phyloP scores from a whole-genome alignment of 2,329 filamentous ascomycete genomes.

The Aspergillus glaucus region DNA sequence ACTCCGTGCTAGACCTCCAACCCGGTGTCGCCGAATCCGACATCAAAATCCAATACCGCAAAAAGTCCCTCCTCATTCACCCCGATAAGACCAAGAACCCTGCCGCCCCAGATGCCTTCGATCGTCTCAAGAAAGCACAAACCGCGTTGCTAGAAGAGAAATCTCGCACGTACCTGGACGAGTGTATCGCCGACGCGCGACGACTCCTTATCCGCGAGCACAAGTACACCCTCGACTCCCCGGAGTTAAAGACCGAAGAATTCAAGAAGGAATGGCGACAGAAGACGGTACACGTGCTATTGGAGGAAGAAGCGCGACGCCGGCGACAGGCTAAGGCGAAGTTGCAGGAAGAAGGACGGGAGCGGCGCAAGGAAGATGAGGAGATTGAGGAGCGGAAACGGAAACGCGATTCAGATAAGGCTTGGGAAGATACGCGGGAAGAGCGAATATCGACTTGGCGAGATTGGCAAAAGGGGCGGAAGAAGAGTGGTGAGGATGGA shows the following conservation, averaged over 20 bases:
- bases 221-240: conserved; percentile 84
- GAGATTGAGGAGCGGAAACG: conserved; percentile 74
- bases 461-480: conserved; percentile 69
- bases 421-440: conserved; percentile 91
- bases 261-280: conserved; percentile 83
- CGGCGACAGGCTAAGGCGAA: conserved; percentile 83
- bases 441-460: conserved; percentile 91
- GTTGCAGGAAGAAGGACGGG: conserved; percentile 91
- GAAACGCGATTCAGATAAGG: conserved; percentile 86
- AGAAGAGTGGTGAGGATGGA: conserved; percentile 46
- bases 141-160: conserved; percentile 91
- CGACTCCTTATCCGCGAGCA: conserved; percentile 91
- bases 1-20: conserved; percentile 90
- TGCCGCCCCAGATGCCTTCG: conserved; percentile 87
- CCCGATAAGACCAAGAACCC: conserved; percentile 95
- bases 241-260: conserved; percentile 71
- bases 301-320: conserved; percentile 84
- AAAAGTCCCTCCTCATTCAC: conserved; percentile 97
- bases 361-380: conserved; percentile 78
- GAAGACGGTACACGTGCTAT: conserved; percentile 81
- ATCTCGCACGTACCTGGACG: conserved; percentile 76
- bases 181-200: conserved; percentile 91
- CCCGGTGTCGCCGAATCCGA: conserved; percentile 92
- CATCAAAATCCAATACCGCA: conserved; percentile 90
- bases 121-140: conserved; percentile 92